phyloP scores from a whole-genome alignment of 805 yeast species.

The Wickerhamomyces chaumierensis region DNA sequence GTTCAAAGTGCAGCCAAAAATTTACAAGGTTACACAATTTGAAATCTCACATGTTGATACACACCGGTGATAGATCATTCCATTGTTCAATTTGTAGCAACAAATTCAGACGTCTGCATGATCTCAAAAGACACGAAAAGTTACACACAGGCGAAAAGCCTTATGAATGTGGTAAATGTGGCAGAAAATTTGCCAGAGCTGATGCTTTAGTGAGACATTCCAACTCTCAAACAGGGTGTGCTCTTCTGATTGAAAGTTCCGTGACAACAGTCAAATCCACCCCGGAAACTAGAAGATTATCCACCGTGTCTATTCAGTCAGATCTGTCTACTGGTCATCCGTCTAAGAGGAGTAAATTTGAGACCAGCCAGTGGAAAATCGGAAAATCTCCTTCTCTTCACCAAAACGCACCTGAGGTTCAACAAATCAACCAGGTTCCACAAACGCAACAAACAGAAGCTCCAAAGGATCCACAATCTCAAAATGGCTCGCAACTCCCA shows the following conservation, averaged over 20 bases:
- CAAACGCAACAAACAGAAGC: too few relatives aligned
- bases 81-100: slow-evolving; percentile 48
- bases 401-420: too few relatives aligned
- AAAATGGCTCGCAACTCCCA: too few relatives aligned
- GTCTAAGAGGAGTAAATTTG: slow-evolving; percentile 1
- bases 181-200: slow-evolving; percentile 56
- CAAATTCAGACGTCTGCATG: slow-evolving; percentile 63
- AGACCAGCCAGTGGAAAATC: slow-evolving; percentile 7
- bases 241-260: slow-evolving; percentile 10
- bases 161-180: slow-evolving; percentile 47
- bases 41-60: slow-evolving; percentile 62
- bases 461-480: too few relatives aligned
- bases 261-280: too few relatives aligned
- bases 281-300: background rate
- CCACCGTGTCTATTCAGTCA: background rate
- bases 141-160: slow-evolving; percentile 73
- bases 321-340: background rate
- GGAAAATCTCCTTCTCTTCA: background rate
- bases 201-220: slow-evolving; percentile 68
- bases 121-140: slow-evolving; percentile 64
- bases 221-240: slow-evolving; percentile 28
- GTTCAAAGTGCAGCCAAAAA: slow-evolving; percentile 49
- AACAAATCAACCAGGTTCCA: too few relatives aligned
- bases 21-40: slow-evolving; percentile 68
- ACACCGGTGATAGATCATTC: slow-evolving; percentile 53